Evolutionary conservation across 2,329 filamentous ascomycete genomes (phyloP).

Genomic region (Diplodia scrobiculata): DNA sequence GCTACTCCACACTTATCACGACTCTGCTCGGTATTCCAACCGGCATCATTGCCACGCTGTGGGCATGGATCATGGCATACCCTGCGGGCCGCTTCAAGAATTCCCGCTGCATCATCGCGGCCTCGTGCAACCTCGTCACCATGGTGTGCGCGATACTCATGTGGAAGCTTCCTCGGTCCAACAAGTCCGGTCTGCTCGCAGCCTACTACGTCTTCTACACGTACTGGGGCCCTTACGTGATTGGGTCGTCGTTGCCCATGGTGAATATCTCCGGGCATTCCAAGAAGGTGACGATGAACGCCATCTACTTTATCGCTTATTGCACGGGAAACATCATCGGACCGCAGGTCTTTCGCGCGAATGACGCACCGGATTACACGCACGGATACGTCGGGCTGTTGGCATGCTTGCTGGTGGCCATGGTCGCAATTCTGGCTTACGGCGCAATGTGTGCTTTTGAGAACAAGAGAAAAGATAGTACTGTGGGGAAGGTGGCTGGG

Average conservation of each 20-base stretch:
- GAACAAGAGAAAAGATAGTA: conserved; percentile 29
- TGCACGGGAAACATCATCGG: conserved; percentile 49
- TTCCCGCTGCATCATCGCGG: conserved; percentile 39
- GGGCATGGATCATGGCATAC: conserved; percentile 39
- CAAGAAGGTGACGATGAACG: conserved; percentile 47
- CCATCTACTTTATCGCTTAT: conserved; percentile 47
- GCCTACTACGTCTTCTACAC: conserved; percentile 49
- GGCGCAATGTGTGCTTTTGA: conserved; percentile 29
- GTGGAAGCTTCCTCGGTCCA: conserved; percentile 39
- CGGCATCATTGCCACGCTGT: conserved; percentile 40
- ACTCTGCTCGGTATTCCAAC: conserved; percentile 46
- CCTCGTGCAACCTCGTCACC: conserved; percentile 38
- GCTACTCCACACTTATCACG: conserved; percentile 42
- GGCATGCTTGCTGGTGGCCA: conserved; percentile 30
- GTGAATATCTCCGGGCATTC: conserved; percentile 45
- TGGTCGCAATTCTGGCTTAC: conserved; percentile 30
- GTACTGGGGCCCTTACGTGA: conserved; percentile 44
- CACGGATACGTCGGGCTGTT: conserved; percentile 33
- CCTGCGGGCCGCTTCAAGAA: conserved; percentile 39
- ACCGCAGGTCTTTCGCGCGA: conserved; percentile 47
- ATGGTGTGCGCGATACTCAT: conserved; percentile 40
- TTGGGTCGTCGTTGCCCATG: conserved; percentile 37
- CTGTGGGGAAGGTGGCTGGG: background rate
- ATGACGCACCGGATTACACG: conserved; percentile 46
- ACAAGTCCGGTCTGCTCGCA: conserved; percentile 45